Percentiles rank a stretch among this genome's conserved stretches.
Evolutionary conservation across 2,329 filamentous ascomycete genomes (phyloP).

Genomic region (Cytospora schulzeri): DNA sequence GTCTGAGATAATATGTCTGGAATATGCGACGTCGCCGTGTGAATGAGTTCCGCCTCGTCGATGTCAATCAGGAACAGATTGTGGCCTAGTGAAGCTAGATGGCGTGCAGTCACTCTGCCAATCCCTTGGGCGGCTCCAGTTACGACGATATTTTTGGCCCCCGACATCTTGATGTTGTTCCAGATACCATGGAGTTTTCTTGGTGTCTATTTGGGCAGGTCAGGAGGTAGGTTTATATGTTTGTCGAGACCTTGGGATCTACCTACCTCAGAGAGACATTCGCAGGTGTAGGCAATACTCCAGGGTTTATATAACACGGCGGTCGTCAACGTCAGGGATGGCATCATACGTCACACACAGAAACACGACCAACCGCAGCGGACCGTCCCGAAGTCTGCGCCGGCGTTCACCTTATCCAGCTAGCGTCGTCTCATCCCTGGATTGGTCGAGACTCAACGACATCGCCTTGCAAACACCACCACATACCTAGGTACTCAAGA

Average conservation of each 20-base stretch:
- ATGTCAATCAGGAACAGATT: conserved; percentile 48
- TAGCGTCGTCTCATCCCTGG: background rate
- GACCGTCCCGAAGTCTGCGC: background rate
- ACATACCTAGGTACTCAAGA: no score
- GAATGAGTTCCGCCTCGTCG: conserved; percentile 42
- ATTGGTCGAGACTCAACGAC: background rate
- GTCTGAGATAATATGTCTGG: conserved; percentile 33
- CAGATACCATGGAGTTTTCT: background rate
- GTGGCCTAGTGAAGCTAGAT: conserved; percentile 45
- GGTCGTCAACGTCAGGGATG: background rate
- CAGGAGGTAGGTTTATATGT: no score
- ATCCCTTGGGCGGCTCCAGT: conserved; percentile 47
- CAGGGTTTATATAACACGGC: no score
- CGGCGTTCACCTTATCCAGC: background rate
- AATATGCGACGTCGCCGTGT: conserved; percentile 38
- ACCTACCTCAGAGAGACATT: no score
- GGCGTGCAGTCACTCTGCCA: conserved; percentile 46
- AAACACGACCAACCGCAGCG: background rate
- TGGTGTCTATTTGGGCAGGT: no score
- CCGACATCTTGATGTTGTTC: conserved; percentile 2
- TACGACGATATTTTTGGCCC: conserved; percentile 27
- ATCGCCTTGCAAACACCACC: background rate
- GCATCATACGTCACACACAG: background rate
- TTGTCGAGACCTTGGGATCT: no score
- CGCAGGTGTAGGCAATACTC: no score